Percentiles rank a stretch among this genome's conserved stretches.
phyloP scores from a whole-genome alignment of 495 filamentous ascomycete genomes.

The Barbatosphaeria neglecta region DNA sequence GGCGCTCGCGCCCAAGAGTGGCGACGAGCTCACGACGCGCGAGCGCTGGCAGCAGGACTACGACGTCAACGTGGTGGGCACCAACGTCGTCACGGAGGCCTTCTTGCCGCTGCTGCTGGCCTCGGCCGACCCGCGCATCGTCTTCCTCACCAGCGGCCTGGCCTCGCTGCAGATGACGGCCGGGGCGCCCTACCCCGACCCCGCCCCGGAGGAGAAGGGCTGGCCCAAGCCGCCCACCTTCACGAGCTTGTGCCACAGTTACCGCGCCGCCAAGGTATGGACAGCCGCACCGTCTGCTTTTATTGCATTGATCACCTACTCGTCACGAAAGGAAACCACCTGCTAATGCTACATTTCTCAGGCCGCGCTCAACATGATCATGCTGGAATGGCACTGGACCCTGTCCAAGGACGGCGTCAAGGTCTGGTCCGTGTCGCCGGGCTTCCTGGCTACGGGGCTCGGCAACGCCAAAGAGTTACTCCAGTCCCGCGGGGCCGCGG shows the following conservation, averaged over 20 bases:
- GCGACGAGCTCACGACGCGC: slow-evolving; percentile 23
- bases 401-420: slow-evolving; percentile 48
- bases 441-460: slow-evolving; percentile 37
- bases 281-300: too few species aligned
- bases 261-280: slow-evolving; percentile 44
- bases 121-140: slow-evolving; percentile 29
- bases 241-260: slow-evolving; percentile 24
- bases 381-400: slow-evolving; percentile 43
- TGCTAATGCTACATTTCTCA: too few species aligned
- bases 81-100: slow-evolving; percentile 30
- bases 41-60: slow-evolving; percentile 32
- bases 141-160: slow-evolving; percentile 28
- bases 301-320: too few species aligned
- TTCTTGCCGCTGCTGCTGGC: slow-evolving; percentile 38
- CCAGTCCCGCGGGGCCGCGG: slow-evolving; percentile 16
- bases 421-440: slow-evolving; percentile 41
- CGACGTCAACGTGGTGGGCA: slow-evolving; percentile 38
- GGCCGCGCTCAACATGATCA: slow-evolving; percentile 54
- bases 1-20: slow-evolving; percentile 14
- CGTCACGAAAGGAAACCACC: too few species aligned
- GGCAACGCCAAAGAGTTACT: background rate
- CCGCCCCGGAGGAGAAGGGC: slow-evolving; percentile 16
- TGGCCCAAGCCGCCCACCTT: slow-evolving; percentile 31
- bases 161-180: slow-evolving; percentile 11
- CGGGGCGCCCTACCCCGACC: slow-evolving; percentile 16